Base-by-base conservation (phyloP, 2,329 filamentous ascomycete species). In the Aspergillus unguis region DNA sequence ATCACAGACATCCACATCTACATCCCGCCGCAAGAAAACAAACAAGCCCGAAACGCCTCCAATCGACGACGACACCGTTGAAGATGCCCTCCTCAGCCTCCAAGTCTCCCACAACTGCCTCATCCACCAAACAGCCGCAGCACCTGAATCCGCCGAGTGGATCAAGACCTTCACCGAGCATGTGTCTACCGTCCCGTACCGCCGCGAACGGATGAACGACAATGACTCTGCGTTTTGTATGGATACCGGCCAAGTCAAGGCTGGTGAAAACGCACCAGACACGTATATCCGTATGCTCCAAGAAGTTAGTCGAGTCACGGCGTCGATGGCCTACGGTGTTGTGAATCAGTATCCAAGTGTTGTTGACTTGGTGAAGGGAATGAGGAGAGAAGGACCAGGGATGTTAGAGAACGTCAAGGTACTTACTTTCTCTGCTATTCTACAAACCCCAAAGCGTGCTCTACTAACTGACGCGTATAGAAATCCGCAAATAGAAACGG, bases 211-310 rank as follows among this genome's bases (percentile, higher is more conserved):
- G 31, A 73, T 75, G 49, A 77, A 80, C 1, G 65, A 74, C 2
- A 84, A 75, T 11, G 70, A 75, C 59, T 68, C 73, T 3, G 71
- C 81, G 0, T 92, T 92, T 67, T 92, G 88, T 71, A 91, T 92
- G 86, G 87, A 90, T 48, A 76, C 77, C 1, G 88, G 88, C 0
- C 88, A 92, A 70, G 86, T 92, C 38, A 83, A 82, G 50, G 82
- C 84, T 0, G 88, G 88, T 28, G 81, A 86, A 28, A 80, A 83
- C 40, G 72, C 79, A 2, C 68, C 74, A 5, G 88, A 92, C 61
- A 89, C 85, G 0, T 92, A 86, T 57, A 75, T 84, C 41, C 82
- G 83, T 58, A 89, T 92, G 87, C 73, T 94, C 46, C 85, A 90
- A 69, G 85, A 91, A 70, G 82, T 92, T 37, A 77, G 78, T 10